These are phyloP conservation scores for Trifolium pratense DNA, from an alignment of 306 rosid genomes.

Conservation along the genomic window DNA sequence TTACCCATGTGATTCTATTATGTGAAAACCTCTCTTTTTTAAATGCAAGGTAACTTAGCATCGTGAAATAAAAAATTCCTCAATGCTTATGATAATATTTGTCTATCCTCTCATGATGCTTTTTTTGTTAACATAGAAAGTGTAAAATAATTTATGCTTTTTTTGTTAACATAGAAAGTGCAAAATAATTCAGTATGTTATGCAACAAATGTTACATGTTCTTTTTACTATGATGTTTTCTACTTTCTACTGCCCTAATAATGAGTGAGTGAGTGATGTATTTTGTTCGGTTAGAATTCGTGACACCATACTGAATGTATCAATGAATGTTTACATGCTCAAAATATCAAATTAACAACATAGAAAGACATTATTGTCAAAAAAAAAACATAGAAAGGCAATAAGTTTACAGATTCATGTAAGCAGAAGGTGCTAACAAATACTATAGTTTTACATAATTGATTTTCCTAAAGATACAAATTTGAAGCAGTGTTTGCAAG, in stretches of 20 bases:
- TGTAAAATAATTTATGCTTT: constrained; percentile 15
- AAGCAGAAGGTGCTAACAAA: constrained; percentile 12
- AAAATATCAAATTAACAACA: not conserved
- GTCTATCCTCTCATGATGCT: constrained; percentile 45
- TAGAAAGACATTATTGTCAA: constrained; percentile 11
- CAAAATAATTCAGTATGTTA: not conserved
- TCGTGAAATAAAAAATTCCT: constrained; percentile 33
- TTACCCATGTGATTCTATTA: too few species aligned
- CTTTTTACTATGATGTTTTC: constrained; percentile 25
- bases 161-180: constrained; percentile 34
- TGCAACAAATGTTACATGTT: not conserved
- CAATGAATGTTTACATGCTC: constrained; percentile 16
- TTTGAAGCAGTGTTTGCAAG: constrained; percentile 6
- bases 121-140: constrained; percentile 35
- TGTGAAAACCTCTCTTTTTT: too few species aligned
- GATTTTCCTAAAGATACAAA: not conserved
- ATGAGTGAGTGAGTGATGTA: not conserved
- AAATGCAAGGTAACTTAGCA: too few species aligned
- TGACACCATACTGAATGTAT: constrained; percentile 4
- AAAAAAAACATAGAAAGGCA: constrained; percentile 4
- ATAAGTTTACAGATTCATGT: not conserved
- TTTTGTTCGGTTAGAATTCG: constrained; percentile 27
- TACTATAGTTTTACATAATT: constrained; percentile 8
- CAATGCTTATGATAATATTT: constrained; percentile 45
- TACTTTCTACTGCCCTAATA: constrained; percentile 15